Conservation (phyloP, 164 flowering plant species). For the Aristolochia californica region DNA sequence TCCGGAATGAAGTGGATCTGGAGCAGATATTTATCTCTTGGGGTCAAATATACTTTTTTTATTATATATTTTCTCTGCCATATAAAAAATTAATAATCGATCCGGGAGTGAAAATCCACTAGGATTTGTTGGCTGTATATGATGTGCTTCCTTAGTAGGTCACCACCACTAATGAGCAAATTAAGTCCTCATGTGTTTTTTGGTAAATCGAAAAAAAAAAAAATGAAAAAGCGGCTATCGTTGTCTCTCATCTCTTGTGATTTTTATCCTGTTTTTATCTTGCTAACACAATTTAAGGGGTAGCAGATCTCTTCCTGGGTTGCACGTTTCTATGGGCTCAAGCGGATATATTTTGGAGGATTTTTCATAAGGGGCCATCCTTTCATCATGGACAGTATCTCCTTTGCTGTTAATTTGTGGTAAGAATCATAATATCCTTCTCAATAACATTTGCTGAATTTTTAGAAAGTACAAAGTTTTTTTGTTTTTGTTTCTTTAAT, state of each 20-base stretch:
- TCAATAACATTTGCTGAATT: not conserved
- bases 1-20: too few relatives aligned
- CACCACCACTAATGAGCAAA: too few relatives aligned
- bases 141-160: too few relatives aligned
- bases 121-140: too few relatives aligned
- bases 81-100: too few relatives aligned
- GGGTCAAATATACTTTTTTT: too few relatives aligned
- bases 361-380: conserved; percentile 97
- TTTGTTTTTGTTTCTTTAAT: not conserved
- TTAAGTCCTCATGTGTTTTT: too few relatives aligned
- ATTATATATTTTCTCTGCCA: too few relatives aligned
- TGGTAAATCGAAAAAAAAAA: too few relatives aligned
- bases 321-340: conserved; percentile 90
- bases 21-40: too few relatives aligned
- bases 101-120: too few relatives aligned
- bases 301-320: conserved; percentile 69
- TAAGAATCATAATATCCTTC: conserved; percentile 12
- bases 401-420: conserved; percentile 97
- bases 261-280: not conserved
- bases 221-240: too few relatives aligned
- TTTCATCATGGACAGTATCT: conserved; percentile 94
- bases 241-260: not conserved
- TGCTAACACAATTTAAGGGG: not conserved
- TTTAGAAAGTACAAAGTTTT: not conserved
- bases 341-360: conserved; percentile 95